Conservation (phyloP, 331 rosid species). For the Pyracantha coccinea region DNA sequence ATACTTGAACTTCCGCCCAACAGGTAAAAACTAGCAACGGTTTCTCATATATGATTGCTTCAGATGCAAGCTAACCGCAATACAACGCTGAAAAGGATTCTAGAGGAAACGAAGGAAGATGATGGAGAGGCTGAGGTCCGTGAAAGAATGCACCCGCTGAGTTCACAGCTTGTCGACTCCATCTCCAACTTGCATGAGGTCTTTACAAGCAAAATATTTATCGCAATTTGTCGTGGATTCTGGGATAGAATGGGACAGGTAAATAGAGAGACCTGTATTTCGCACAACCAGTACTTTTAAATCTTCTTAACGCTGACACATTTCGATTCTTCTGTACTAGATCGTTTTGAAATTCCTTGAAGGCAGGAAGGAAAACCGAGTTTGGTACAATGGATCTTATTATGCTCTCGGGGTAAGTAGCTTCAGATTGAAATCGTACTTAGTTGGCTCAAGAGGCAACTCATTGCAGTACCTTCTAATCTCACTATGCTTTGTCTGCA, state of each 20-base stretch:
- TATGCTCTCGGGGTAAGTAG: conserved; percentile 91
- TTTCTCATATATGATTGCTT: conserved; percentile 2
- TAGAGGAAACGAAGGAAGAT: conserved; percentile 86
- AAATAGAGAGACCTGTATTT: neutral
- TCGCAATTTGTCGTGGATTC: conserved; percentile 73
- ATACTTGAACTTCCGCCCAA: neutral
- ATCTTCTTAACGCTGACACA: neutral
- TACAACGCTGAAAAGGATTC: conserved; percentile 71
- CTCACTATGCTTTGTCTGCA: conserved; percentile 16
- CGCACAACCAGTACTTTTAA: neutral
- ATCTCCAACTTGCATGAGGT: conserved; percentile 86
- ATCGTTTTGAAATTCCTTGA: conserved; percentile 78
- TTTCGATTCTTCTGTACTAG: conserved; percentile 27
- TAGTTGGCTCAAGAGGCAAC: neutral
- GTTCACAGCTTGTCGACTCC: conserved; percentile 67
- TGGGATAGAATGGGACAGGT: conserved; percentile 99
- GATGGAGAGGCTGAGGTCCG: conserved; percentile 96
- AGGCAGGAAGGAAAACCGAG: conserved; percentile 92
- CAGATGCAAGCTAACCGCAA: conserved; percentile 76
- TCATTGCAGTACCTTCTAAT: neutral
- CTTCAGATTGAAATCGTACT: neutral
- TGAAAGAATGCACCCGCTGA: conserved; percentile 81
- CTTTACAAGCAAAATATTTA: conserved; percentile 68
- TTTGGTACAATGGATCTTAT: conserved; percentile 86
- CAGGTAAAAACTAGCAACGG: neutral